Conservation (phyloP, 2,329 filamentous ascomycete genomes). For the Podosphaera leucotricha region DNA sequence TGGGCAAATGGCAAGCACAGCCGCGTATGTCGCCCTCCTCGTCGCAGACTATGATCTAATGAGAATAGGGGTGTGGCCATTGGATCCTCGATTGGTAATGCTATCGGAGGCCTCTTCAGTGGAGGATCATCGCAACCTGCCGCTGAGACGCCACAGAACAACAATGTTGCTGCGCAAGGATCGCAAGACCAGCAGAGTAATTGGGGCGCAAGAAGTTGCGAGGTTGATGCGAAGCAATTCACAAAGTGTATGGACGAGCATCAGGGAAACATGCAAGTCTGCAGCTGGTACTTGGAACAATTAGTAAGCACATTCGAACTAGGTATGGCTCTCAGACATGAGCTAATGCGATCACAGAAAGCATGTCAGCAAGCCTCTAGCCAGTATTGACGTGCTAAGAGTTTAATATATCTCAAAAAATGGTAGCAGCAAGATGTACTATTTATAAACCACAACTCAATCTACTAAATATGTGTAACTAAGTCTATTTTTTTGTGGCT, state of each 20-base stretch:
- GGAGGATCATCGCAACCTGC: conserved; percentile 40
- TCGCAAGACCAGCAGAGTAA: conserved; percentile 25
- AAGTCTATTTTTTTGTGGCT: background rate
- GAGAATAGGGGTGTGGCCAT: conserved; percentile 67
- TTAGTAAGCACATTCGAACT: conserved; percentile 24
- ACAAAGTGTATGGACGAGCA: conserved; percentile 94
- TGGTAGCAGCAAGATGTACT: background rate
- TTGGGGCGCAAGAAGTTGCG: conserved; percentile 44
- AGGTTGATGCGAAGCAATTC: conserved; percentile 60
- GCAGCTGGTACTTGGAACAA: conserved; percentile 96
- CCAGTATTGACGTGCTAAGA: conserved; percentile 4
- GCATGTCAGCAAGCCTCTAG: conserved; percentile 57
- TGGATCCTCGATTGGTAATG: conserved; percentile 86
- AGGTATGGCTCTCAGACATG: background rate
- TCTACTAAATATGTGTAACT: background rate
- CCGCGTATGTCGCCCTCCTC: conserved; percentile 47
- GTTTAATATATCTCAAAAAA: background rate
- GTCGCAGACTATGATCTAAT: background rate
- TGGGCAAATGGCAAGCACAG: conserved; percentile 91
- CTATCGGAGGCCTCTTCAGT: conserved; percentile 69
- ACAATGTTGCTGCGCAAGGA: conserved; percentile 25
- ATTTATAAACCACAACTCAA: background rate
- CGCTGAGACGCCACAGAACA: conserved; percentile 23
- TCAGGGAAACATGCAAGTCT: conserved; percentile 80
- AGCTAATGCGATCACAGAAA: conserved; percentile 27